These are phyloP conservation scores for Suhomyces sp. DNA, from an alignment of 805 yeast genomes.

Conservation along the genomic window DNA sequence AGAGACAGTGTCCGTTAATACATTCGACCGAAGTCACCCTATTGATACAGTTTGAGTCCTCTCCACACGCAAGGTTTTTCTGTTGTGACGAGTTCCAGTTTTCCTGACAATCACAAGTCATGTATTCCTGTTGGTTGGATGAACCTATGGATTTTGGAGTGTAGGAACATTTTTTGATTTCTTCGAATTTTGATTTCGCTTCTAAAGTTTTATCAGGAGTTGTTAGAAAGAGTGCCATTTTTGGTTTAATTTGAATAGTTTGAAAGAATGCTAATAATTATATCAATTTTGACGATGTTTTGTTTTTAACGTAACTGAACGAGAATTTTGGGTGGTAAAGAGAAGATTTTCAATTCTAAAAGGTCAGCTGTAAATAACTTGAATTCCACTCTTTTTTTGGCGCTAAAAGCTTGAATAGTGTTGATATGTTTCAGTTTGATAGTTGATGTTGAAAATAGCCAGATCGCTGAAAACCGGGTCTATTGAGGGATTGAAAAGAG, in stretches of 20 bases:
- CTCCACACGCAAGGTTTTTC: slow-evolving; percentile 69
- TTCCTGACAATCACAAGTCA: slow-evolving; percentile 87
- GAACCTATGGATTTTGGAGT: slow-evolving; percentile 60
- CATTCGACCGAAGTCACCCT: slow-evolving; percentile 92
- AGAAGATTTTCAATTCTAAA: no score
- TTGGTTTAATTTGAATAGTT: background rate
- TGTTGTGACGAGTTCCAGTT: slow-evolving; percentile 40
- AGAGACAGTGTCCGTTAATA: slow-evolving; percentile 60
- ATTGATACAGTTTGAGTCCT: slow-evolving; percentile 86
- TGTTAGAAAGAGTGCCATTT: background rate
- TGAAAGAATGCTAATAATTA: no score
- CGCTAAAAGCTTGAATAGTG: no score
- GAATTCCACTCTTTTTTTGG: no score
- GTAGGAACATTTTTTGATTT: slow-evolving; percentile 61
- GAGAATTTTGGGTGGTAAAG: no score
- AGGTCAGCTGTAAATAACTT: background rate
- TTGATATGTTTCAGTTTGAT: no score
- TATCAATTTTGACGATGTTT: no score
- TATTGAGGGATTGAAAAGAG: no score
- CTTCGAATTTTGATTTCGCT: slow-evolving; percentile 59
- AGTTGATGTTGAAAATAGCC: no score
- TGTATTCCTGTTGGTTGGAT: slow-evolving; percentile 73
- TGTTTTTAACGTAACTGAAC: no score
- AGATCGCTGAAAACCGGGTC: no score
- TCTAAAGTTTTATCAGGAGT: slow-evolving; percentile 62